Base-by-base conservation (phyloP, 257 asterid genomes). In the Solanum verrucosum region DNA sequence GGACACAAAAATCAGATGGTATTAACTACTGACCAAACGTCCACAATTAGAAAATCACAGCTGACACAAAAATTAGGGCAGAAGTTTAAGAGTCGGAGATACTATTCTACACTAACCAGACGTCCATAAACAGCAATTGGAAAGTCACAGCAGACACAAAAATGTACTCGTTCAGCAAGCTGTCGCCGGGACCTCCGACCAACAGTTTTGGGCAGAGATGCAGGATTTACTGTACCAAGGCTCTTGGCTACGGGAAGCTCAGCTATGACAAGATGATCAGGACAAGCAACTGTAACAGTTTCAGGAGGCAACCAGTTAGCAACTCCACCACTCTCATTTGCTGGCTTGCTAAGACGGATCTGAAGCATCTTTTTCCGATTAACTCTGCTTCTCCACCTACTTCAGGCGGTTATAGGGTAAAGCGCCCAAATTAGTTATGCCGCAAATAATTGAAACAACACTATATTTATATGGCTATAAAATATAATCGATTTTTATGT, bases 161-260 rank as follows among this genome's bases (percentile, higher is more conserved):
- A 94, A 89, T 97, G 99, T 35, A 97, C 97, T 29, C 99, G 95
- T 87, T 96, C 98, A 37, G 98, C 98, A 87, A 96, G 96, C 91
- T 93, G 98, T 86, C 98, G 98, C 18, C 98, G 97, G 35, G 98
- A 97, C 91, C 98, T 93, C 9, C 98, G 95, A 9, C 99, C 99
- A 84, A 95, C 89, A 88, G 90, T 90, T 96, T 97, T 97, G 88
- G 90, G 79, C n/a, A 89, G 90, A 46, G 98, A 93, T 86, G 90
- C 88, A 21, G 94, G 90, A 88, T 88, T 87, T 52, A 95, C 92
- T 31, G 93, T 86, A 74, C 99, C 99, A 65, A 97, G 92, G 88
- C 96, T 89, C 93, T 97, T 97, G 37, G 99, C 99, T 60, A 97
- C 99, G 49, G 99, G 98, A 89, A 97, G 98, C 90, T 97, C 99